Percentiles rank a stretch among this genome's conserved stretches.
These are phyloP conservation scores for Cordyceps cateniannulata DNA, from an alignment of 2,329 filamentous ascomycete species.

Conservation along the genomic window DNA sequence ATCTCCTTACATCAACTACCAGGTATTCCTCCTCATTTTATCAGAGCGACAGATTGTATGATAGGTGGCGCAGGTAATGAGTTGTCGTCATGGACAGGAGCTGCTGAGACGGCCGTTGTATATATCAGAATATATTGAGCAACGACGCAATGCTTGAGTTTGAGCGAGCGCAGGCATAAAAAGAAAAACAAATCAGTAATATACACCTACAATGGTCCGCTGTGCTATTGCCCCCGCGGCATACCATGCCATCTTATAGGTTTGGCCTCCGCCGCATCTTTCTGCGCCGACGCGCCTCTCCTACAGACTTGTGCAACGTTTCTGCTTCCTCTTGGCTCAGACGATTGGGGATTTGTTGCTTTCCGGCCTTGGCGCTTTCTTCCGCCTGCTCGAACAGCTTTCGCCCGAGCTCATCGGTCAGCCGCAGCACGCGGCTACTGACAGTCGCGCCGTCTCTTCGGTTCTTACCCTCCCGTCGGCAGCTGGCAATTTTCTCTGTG, in stretches of 20 bases:
- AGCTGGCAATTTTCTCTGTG: slow-evolving; percentile 77
- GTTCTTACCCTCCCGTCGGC: slow-evolving; percentile 89
- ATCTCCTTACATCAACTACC: no score
- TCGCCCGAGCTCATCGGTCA: slow-evolving; percentile 68
- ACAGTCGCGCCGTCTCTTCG: slow-evolving; percentile 88
- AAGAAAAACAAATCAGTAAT: not conserved
- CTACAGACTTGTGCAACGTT: slow-evolving; percentile 35
- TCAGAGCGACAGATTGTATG: no score
- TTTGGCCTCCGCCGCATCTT: slow-evolving; percentile 45
- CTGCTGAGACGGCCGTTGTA: not conserved
- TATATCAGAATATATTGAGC: not conserved
- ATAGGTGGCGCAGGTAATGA: no score
- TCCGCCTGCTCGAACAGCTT: slow-evolving; percentile 58
- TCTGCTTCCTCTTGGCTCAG: slow-evolving; percentile 46
- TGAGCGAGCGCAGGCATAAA: not conserved
- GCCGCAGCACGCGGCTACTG: slow-evolving; percentile 67
- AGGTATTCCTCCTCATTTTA: no score
- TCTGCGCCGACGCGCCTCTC: slow-evolving; percentile 41
- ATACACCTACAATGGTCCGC: not conserved
- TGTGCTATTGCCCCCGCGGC: not conserved
- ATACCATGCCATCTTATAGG: slow-evolving; percentile 29
- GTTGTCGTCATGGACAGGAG: no score
- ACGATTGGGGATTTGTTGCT: slow-evolving; percentile 31
- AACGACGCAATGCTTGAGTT: not conserved
- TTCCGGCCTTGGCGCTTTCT: slow-evolving; percentile 28